These are phyloP conservation scores for Cladosporium sp. DNA, from an alignment of 2,329 filamentous ascomycete genomes.

Conservation along the genomic window DNA sequence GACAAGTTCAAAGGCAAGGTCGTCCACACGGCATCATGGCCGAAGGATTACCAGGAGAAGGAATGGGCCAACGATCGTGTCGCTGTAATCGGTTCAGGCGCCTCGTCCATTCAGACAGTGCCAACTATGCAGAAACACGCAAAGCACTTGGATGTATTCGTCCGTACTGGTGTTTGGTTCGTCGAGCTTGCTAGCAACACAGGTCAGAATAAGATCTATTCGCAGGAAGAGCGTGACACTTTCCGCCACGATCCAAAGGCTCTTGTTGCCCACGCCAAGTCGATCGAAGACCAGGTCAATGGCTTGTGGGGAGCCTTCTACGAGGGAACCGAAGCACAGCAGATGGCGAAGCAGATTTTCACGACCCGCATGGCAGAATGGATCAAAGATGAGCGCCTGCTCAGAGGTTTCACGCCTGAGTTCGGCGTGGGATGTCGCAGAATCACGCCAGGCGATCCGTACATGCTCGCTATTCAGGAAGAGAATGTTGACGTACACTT, in stretches of 20 bases:
- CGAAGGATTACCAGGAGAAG: constrained; percentile 41
- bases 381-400: constrained; percentile 48
- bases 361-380: constrained; percentile 45
- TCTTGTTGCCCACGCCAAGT: constrained; percentile 42
- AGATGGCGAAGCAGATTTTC: constrained; percentile 36
- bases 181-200: constrained; percentile 44
- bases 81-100: constrained; percentile 44
- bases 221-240: constrained; percentile 37
- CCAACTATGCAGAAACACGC: constrained; percentile 44
- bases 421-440: constrained; percentile 45
- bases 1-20: constrained; percentile 42
- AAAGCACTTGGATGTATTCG: constrained; percentile 45
- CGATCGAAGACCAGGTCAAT: constrained; percentile 46
- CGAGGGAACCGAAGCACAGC: constrained; percentile 38
- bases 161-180: constrained; percentile 44
- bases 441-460: constrained; percentile 49
- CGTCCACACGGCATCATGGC: constrained; percentile 45
- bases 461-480: constrained; percentile 49
- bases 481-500: constrained; percentile 50
- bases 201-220: constrained; percentile 44
- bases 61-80: constrained; percentile 41
- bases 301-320: constrained; percentile 47
- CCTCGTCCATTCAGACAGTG: constrained; percentile 44
- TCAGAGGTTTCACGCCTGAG: constrained; percentile 45
- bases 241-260: constrained; percentile 41